phyloP scores from a whole-genome alignment of 768 basidiomycete species.

The Boletus eberwhitei region DNA sequence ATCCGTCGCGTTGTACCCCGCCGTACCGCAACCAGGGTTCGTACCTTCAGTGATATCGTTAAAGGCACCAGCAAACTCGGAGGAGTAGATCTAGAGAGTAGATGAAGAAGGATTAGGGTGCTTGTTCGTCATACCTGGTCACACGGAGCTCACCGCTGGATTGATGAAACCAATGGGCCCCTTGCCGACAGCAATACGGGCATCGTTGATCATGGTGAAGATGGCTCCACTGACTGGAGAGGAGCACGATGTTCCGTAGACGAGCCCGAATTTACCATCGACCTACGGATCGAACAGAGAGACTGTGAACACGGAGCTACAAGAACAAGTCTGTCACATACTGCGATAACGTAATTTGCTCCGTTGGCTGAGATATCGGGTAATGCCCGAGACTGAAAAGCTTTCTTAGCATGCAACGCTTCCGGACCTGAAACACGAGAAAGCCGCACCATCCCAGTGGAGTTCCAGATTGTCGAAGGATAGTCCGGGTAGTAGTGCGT shows the following conservation, averaged over 20 bases:
- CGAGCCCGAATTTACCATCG: slow-evolving; percentile 25
- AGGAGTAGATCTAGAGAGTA: slow-evolving; percentile 2
- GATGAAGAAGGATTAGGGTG: too few relatives aligned
- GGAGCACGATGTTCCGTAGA: slow-evolving; percentile 34
- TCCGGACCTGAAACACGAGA: background rate
- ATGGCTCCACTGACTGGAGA: slow-evolving; percentile 33
- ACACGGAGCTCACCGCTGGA: background rate
- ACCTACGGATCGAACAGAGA: slow-evolving; percentile 2
- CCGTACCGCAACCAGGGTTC: slow-evolving; percentile 44
- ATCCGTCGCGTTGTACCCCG: slow-evolving; percentile 30
- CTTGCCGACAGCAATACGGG: slow-evolving; percentile 32
- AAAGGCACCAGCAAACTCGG: slow-evolving; percentile 1
- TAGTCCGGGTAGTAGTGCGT: slow-evolving; percentile 29
- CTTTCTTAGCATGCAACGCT: slow-evolving; percentile 6
- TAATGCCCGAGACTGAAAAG: slow-evolving; percentile 32
- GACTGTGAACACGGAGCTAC: background rate
- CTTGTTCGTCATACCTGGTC: background rate
- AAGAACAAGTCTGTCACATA: slow-evolving; percentile 7
- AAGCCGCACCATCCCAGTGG: slow-evolving; percentile 22
- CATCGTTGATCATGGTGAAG: slow-evolving; percentile 40
- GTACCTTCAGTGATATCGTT: slow-evolving; percentile 47
- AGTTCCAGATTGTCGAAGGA: slow-evolving; percentile 26
- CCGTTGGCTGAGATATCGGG: slow-evolving; percentile 39
- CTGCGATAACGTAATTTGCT: slow-evolving; percentile 29
- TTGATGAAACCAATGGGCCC: slow-evolving; percentile 22